phyloP scores from a whole-genome alignment of 306 rosid species.

The Hippophae rhamnoides region DNA sequence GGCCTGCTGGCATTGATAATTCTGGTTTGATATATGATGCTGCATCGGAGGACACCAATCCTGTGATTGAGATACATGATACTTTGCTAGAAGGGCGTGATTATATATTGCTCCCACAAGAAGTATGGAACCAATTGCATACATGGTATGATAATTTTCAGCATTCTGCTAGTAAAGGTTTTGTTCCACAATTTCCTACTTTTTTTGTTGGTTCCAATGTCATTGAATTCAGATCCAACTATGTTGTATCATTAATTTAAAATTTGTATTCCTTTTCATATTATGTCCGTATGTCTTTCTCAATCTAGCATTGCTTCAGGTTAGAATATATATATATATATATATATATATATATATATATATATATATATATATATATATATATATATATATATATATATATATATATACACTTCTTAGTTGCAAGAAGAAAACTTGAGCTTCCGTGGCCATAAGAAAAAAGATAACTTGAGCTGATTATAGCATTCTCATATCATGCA shows the following conservation, averaged over 20 bases:
- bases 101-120: constrained; percentile 84
- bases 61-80: constrained; percentile 57
- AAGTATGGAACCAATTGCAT: constrained; percentile 80
- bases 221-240: constrained; percentile 6
- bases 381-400: no score
- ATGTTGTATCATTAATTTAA: background rate
- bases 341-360: no score
- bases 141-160: constrained; percentile 39
- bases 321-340: no score
- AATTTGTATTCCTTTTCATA: no score
- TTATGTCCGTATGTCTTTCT: no score
- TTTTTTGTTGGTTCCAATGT: constrained; percentile 8
- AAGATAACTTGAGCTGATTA: no score
- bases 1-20: constrained; percentile 77
- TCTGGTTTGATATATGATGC: constrained; percentile 70
- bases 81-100: constrained; percentile 92
- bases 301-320: no score
- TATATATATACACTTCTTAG: no score
- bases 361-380: no score
- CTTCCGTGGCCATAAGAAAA: no score
- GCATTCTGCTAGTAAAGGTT: constrained; percentile 8
- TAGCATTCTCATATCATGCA: no score
- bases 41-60: constrained; percentile 44
- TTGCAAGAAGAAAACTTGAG: no score
- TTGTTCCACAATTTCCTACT: constrained; percentile 8